Conservation (phyloP, 345 rosid genomes). For the Punica granatum region DNA sequence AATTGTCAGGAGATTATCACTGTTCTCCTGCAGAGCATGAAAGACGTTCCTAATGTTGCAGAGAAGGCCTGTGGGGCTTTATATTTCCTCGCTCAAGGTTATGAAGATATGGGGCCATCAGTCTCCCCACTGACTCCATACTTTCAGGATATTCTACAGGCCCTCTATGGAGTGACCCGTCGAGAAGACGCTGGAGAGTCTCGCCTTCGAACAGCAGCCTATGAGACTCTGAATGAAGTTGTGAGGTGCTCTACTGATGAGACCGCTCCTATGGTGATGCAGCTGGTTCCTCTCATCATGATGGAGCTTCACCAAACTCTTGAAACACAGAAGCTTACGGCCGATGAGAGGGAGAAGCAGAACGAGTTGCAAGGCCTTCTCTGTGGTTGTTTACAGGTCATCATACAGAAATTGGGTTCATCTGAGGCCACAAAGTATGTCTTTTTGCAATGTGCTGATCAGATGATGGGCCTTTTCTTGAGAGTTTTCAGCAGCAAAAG, state of each 20-base stretch:
- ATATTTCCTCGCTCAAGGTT: slow-evolving; percentile 42
- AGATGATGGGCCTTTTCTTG: slow-evolving; percentile 38
- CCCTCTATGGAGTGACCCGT: slow-evolving; percentile 32
- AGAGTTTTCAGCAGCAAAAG: slow-evolving; percentile 37
- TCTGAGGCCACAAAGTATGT: slow-evolving; percentile 29
- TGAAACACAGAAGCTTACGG: slow-evolving; percentile 30
- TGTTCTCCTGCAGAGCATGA: slow-evolving; percentile 42
- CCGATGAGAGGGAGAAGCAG: slow-evolving; percentile 37
- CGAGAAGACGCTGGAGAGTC: slow-evolving; percentile 46
- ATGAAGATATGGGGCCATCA: slow-evolving; percentile 29
- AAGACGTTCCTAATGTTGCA: slow-evolving; percentile 41
- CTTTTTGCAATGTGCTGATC: slow-evolving; percentile 40
- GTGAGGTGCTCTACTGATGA: slow-evolving; percentile 39
- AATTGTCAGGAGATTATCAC: slow-evolving; percentile 43
- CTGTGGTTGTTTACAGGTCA: slow-evolving; percentile 43
- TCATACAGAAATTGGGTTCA: slow-evolving; percentile 37
- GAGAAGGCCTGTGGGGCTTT: slow-evolving; percentile 51
- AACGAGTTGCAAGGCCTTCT: slow-evolving; percentile 42
- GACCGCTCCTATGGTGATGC: slow-evolving; percentile 32
- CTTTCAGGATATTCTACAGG: slow-evolving; percentile 40
- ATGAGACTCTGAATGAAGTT: slow-evolving; percentile 38
- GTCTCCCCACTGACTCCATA: slow-evolving; percentile 34
- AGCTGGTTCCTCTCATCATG: slow-evolving; percentile 29
- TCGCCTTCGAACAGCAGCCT: slow-evolving; percentile 40
- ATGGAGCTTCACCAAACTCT: slow-evolving; percentile 39